phyloP scores from a whole-genome alignment of 2,329 filamentous ascomycete genomes.

The Tolypocladium inflatum region DNA sequence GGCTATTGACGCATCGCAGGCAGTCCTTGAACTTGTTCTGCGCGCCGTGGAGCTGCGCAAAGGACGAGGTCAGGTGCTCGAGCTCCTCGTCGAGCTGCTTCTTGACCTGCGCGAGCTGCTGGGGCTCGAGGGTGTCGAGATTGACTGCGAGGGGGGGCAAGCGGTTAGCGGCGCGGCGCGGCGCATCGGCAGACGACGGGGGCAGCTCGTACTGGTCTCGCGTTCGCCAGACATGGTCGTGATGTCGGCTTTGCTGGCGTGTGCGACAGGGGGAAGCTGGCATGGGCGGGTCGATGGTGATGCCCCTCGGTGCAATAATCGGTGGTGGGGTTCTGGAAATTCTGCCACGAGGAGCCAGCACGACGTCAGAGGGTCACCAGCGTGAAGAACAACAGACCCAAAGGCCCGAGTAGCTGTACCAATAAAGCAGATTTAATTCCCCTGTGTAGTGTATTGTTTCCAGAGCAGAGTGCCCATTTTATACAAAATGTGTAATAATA shows the following conservation, averaged over 20 bases:
- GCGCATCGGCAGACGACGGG: not conserved
- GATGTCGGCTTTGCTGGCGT: not conserved
- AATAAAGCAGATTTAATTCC: not conserved
- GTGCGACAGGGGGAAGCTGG: not conserved
- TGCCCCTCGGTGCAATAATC: not conserved
- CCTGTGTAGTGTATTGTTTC: not conserved
- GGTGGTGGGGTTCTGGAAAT: not conserved
- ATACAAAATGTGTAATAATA: not conserved
- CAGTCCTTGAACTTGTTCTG: constrained; percentile 92
- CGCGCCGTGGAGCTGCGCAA: constrained; percentile 79
- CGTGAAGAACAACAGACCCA: not conserved
- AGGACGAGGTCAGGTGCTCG: constrained; percentile 84
- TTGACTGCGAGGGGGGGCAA: constrained; percentile 33
- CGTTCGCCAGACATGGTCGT: constrained; percentile 22
- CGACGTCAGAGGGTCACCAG: not conserved
- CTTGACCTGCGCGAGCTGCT: constrained; percentile 86
- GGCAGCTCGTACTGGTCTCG: constrained; percentile 17
- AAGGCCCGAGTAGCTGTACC: too few species aligned
- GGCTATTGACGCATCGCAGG: constrained; percentile 58
- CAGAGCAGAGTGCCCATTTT: not conserved
- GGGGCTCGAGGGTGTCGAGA: constrained; percentile 67
- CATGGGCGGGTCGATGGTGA: not conserved
- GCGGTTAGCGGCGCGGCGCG: not conserved
- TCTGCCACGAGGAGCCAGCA: not conserved
- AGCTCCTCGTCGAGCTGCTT: constrained; percentile 94